Percentiles rank a stretch among this genome's conserved stretches.
Conservation (phyloP, 169 alveolate genomes). For the Besnoitia besnoiti region DNA sequence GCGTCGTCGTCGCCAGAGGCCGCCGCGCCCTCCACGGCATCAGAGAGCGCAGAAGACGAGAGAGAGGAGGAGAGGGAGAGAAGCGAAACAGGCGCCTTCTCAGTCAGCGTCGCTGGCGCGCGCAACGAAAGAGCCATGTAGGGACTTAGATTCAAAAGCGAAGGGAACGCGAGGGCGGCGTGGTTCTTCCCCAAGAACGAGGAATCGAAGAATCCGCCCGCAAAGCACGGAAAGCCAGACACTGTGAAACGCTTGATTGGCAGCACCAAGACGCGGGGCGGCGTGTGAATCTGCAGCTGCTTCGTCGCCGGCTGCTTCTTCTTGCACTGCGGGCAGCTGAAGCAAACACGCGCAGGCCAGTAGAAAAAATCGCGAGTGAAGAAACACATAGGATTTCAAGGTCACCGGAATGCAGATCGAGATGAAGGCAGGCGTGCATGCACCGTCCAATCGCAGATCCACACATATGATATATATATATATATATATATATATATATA, state of each 20-base stretch:
- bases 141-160: slow-evolving; percentile 46
- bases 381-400: background rate
- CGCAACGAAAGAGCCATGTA: slow-evolving; percentile 11
- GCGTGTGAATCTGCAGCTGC: slow-evolving; percentile 55
- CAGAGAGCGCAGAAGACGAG: background rate
- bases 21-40: background rate
- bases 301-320: slow-evolving; percentile 56
- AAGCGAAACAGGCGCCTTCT: background rate
- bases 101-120: background rate
- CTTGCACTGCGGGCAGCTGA: slow-evolving; percentile 58
- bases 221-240: background rate
- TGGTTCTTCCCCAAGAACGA: slow-evolving; percentile 33
- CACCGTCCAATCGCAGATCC: too few relatives aligned
- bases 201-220: background rate
- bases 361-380: background rate
- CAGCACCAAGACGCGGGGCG: slow-evolving; percentile 41
- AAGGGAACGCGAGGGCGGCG: slow-evolving; percentile 52
- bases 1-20: background rate
- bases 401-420: background rate
- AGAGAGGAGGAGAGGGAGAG: background rate
- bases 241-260: slow-evolving; percentile 53
- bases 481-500: too few relatives aligned
- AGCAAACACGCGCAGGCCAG: background rate
- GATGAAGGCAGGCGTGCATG: background rate
- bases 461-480: too few relatives aligned